These are phyloP conservation scores for Globisporangium viniferum DNA, from an alignment of 352 stramenopile genomes.

Conservation along the genomic window DNA sequence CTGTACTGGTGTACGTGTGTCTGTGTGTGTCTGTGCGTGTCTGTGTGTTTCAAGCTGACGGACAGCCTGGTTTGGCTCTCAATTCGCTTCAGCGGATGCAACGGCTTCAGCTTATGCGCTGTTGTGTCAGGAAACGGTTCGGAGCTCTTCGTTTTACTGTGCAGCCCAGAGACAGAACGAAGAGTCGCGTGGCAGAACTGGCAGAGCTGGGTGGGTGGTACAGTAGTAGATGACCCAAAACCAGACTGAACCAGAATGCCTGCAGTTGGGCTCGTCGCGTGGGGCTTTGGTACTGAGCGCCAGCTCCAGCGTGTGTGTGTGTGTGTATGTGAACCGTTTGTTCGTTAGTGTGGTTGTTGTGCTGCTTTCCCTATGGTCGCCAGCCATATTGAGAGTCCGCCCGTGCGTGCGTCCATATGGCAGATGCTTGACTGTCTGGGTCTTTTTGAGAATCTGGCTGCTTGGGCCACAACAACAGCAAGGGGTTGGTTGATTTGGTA, in stretches of 20 bases:
- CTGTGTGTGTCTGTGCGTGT: neutral
- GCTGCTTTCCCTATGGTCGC: neutral
- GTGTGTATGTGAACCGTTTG: too few species aligned
- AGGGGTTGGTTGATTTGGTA: too few species aligned
- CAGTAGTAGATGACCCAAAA: too few species aligned
- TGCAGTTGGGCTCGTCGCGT: too few species aligned
- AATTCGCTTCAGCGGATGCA: neutral
- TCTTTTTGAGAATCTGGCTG: neutral
- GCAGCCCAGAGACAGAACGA: neutral
- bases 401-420: neutral
- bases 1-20: neutral
- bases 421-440: neutral
- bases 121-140: neutral
- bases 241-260: neutral
- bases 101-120: neutral
- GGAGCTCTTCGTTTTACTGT: neutral
- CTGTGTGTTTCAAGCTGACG: neutral
- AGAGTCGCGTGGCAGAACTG: neutral
- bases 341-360: neutral
- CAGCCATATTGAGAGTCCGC: neutral
- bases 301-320: too few species aligned
- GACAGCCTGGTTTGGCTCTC: neutral
- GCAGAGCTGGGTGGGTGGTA: neutral
- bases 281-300: too few species aligned
- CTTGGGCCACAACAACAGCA: neutral